Base-by-base conservation (phyloP, 495 filamentous ascomycete species). In the Pseudoneurospora amorphoporcata region DNA sequence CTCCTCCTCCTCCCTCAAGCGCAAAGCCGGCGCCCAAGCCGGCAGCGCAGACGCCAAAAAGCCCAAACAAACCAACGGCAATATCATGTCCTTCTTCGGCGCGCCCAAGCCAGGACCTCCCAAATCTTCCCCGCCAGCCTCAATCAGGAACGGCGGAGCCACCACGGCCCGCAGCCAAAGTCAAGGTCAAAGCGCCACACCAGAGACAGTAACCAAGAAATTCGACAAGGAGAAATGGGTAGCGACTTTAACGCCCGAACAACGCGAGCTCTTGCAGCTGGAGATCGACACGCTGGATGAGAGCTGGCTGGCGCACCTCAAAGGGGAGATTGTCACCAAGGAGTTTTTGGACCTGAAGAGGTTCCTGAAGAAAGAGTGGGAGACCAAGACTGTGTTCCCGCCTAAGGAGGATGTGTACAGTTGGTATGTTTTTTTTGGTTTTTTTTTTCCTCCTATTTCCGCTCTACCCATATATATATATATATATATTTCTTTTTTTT, bases 201-300 rank as follows among this genome's bases (percentile, higher is more conserved):
- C 82, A 1, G 78, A 81, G 1, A 76, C 82, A 4, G 35, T 81
- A 38, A 75, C 80, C 3, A 43, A 75, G 61, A 92, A 87, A 69
- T 98, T 97, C 82, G 87, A 97, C 83, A 98, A 97, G 82, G 87
- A 85, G 7, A 92, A 90, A 83, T 99, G 95, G 95, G 85, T 93
- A 1, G 87, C 88, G 14, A 88, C 87, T 47, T 85, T 99, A 72
- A 94, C 89, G 0, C 75, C 86, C 6, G 96, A 98, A 83, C 93
- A 97, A 80, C 92, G 89, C 77, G 86, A 90, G 19, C 83, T 98
- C 37, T 85, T 99, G 43, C 83, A 91, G 73, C 86, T 99, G 39
- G 95, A 99, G 81, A 97, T 98, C 77, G 88, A 95, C 45, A 97
- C 94, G 0, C 83, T 99, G 75, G 86, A 98, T 77, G 92, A 93